These are phyloP conservation scores for Pogostemon cablin DNA, from an alignment of 257 asterid species.

Conservation along the genomic window DNA sequence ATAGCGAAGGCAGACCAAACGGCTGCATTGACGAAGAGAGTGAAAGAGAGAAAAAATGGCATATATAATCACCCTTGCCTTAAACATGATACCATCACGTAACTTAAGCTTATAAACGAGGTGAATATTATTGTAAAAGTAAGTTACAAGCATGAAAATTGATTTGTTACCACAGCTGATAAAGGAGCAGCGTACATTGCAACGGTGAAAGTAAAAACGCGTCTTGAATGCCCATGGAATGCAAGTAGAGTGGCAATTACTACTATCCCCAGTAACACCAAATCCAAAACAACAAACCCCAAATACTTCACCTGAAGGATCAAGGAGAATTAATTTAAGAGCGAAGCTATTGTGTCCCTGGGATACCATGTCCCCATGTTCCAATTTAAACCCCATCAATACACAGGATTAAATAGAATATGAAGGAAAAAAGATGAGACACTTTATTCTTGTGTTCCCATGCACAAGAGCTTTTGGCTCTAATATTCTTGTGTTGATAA, in stretches of 20 bases:
- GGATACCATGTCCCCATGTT: too few relatives aligned
- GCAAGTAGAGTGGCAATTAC: slow-evolving; percentile 31
- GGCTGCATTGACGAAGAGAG: slow-evolving; percentile 39
- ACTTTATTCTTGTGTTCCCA: too few relatives aligned
- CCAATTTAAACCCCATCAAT: too few relatives aligned
- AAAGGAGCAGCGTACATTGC: slow-evolving; percentile 55
- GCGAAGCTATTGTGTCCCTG: too few relatives aligned
- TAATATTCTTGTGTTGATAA: too few relatives aligned
- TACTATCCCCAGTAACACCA: slow-evolving; percentile 39
- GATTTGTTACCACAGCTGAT: slow-evolving; percentile 41
- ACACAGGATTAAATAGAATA: too few relatives aligned
- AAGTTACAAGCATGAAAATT: not conserved
- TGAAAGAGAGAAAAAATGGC: slow-evolving; percentile 44
- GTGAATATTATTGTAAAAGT: too few relatives aligned
- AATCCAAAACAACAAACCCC: slow-evolving; percentile 40
- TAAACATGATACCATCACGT: not conserved
- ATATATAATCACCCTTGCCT: slow-evolving; percentile 43
- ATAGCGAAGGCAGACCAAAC: slow-evolving; percentile 38
- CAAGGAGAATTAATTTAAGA: too few relatives aligned
- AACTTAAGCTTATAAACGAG: too few relatives aligned
- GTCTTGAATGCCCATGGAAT: slow-evolving; percentile 42
- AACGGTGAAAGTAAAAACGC: slow-evolving; percentile 46
- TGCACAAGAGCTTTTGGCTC: too few relatives aligned
- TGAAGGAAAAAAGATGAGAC: too few relatives aligned
- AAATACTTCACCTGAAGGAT: slow-evolving; percentile 38